phyloP scores from a whole-genome alignment of 148 eudicot genomes.

The Simmondsia chinensis region DNA sequence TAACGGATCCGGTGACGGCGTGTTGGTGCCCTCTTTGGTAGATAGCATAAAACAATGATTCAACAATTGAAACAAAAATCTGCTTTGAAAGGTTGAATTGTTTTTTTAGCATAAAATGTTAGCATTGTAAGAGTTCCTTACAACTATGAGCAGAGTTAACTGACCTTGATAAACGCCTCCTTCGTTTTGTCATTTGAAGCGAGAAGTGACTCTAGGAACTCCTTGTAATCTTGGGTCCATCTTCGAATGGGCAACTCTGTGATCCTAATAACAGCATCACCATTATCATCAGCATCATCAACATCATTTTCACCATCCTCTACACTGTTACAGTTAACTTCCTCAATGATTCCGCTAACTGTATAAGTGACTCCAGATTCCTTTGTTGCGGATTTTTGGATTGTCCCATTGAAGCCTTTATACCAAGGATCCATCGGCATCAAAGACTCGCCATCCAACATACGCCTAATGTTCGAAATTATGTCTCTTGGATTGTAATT shows the following conservation, averaged over 20 bases:
- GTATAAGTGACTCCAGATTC: slow-evolving; percentile 57
- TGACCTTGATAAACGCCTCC: slow-evolving; percentile 53
- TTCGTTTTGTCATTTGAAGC: slow-evolving; percentile 42
- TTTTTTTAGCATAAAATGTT: too few relatives aligned
- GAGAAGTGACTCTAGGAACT: slow-evolving; percentile 44
- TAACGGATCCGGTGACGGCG: too few relatives aligned
- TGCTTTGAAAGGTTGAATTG: too few relatives aligned
- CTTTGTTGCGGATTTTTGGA: slow-evolving; percentile 46
- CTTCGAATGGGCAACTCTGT: slow-evolving; percentile 70
- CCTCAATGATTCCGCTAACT: slow-evolving; percentile 58
- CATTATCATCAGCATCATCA: slow-evolving; percentile 1
- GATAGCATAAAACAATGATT: too few relatives aligned
- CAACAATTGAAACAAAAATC: too few relatives aligned
- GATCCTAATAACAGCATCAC: slow-evolving; percentile 36
- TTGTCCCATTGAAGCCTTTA: slow-evolving; percentile 65
- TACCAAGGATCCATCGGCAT: slow-evolving; percentile 96
- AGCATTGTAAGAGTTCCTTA: too few relatives aligned
- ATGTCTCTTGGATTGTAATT: slow-evolving; percentile 83
- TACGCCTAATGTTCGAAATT: slow-evolving; percentile 54
- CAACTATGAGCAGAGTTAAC: background rate
- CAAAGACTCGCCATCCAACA: slow-evolving; percentile 51
- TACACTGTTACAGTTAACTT: slow-evolving; percentile 23
- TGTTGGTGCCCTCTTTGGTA: too few relatives aligned
- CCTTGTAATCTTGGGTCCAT: slow-evolving; percentile 91
- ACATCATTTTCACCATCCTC: background rate